These are phyloP conservation scores for Ustilago curta DNA, from an alignment of 1,284 basidiomycete genomes.

Conservation along the genomic window DNA sequence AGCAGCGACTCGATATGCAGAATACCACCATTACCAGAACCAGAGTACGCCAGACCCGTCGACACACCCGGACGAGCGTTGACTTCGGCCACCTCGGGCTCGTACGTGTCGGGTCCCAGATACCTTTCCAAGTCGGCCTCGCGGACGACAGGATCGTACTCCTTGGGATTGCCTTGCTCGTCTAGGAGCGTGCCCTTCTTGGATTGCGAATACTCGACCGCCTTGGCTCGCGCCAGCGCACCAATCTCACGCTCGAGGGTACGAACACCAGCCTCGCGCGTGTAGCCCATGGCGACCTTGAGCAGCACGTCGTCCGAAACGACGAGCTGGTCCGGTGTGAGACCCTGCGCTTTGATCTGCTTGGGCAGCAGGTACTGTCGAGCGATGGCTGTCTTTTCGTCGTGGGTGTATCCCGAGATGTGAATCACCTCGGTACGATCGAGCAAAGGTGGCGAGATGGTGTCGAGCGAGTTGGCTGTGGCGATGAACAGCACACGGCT, in stretches of 20 bases:
- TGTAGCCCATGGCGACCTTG: slow-evolving; percentile 81
- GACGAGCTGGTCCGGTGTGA: slow-evolving; percentile 72
- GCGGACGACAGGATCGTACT: slow-evolving; percentile 77
- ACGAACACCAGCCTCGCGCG: slow-evolving; percentile 90
- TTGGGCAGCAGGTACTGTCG: slow-evolving; percentile 80
- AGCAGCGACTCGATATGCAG: slow-evolving; percentile 83
- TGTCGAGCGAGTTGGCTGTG: slow-evolving; percentile 71
- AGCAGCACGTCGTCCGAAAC: slow-evolving; percentile 79
- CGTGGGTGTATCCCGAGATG: slow-evolving; percentile 70
- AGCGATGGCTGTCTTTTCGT: slow-evolving; percentile 71
- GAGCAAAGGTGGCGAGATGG: slow-evolving; percentile 70
- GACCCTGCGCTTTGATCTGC: slow-evolving; percentile 80
- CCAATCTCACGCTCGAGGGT: slow-evolving; percentile 88
- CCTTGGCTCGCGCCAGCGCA: slow-evolving; percentile 78
- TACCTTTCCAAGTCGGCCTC: slow-evolving; percentile 84
- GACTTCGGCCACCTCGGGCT: slow-evolving; percentile 80
- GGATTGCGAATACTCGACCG: slow-evolving; percentile 80
- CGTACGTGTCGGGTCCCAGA: slow-evolving; percentile 83
- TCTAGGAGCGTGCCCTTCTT: slow-evolving; percentile 72
- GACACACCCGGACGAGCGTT: slow-evolving; percentile 79
- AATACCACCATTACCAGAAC: slow-evolving; percentile 86
- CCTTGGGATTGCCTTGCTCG: slow-evolving; percentile 57
- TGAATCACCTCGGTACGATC: slow-evolving; percentile 71
- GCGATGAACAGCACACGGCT: slow-evolving; percentile 71
- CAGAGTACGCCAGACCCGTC: slow-evolving; percentile 88